Evolutionary conservation across 495 filamentous ascomycete species (phyloP).

Genomic region (Neurospora sp.): DNA sequence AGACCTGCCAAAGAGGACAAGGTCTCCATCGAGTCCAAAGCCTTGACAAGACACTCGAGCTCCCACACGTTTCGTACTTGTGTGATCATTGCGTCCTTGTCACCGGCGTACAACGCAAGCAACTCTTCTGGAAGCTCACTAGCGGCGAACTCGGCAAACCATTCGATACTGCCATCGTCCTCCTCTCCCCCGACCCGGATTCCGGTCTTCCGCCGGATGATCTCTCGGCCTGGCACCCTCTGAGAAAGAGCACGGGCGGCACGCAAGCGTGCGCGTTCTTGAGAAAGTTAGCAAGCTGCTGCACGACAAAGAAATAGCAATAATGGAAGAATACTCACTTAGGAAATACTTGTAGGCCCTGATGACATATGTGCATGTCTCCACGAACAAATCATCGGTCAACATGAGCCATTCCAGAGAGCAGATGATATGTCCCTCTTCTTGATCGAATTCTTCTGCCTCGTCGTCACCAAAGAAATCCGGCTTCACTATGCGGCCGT

Average conservation of each 20-base stretch:
- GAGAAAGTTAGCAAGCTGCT: conserved; percentile 16
- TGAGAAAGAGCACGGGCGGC: conserved; percentile 55
- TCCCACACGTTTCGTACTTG: conserved; percentile 59
- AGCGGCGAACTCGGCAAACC: conserved; percentile 31
- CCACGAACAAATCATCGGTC: conserved; percentile 57
- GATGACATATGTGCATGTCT: conserved; percentile 58
- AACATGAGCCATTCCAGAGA: conserved; percentile 78
- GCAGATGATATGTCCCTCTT: conserved; percentile 65
- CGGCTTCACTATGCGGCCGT: conserved; percentile 42
- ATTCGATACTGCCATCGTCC: conserved; percentile 24
- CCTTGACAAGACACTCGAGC: conserved; percentile 57
- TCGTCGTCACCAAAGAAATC: conserved; percentile 54
- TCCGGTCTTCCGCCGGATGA: conserved; percentile 30
- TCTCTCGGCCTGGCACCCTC: conserved; percentile 33
- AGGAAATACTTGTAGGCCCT: conserved; percentile 64
- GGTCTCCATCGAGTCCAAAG: conserved; percentile 56
- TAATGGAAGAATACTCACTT: conserved; percentile 40
- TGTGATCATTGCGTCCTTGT: conserved; percentile 33
- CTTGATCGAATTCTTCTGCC: conserved; percentile 34
- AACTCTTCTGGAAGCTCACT: conserved; percentile 24
- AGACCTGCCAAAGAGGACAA: conserved; percentile 35
- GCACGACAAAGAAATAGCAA: neutral
- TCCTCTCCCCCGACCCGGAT: conserved; percentile 7
- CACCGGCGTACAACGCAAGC: conserved; percentile 23
- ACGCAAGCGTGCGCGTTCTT: conserved; percentile 45